These are phyloP conservation scores for Nicotiana tabacum DNA, from an alignment of 257 asterid genomes.

Conservation along the genomic window DNA sequence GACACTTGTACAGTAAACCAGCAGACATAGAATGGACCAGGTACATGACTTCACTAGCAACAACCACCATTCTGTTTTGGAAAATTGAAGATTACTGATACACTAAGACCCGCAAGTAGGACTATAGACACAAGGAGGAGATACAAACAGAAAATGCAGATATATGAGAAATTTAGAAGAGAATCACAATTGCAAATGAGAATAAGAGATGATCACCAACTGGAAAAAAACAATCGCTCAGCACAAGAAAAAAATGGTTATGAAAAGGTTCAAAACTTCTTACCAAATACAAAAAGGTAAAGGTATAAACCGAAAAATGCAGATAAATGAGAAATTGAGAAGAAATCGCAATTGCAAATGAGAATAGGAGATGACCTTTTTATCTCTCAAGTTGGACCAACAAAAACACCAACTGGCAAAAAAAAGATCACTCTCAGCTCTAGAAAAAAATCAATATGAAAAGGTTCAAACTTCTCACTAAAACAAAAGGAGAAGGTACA, in stretches of 20 bases:
- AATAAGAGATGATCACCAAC: background rate
- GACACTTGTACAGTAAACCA: background rate
- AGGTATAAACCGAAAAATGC: background rate
- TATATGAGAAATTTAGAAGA: background rate
- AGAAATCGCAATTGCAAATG: background rate
- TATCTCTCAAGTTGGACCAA: background rate
- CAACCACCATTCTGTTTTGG: background rate
- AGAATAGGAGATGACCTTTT: background rate
- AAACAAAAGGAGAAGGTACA: background rate
- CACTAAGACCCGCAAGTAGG: background rate
- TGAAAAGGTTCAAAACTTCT: background rate
- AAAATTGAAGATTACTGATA: background rate
- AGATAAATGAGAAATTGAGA: background rate
- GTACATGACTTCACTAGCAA: background rate
- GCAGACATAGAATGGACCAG: background rate
- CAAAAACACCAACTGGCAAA: background rate
- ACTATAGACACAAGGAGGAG: background rate
- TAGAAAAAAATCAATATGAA: background rate
- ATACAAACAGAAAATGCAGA: background rate
- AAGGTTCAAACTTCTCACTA: background rate
- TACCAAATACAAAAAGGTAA: background rate
- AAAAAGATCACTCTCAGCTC: background rate
- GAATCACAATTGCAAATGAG: background rate
- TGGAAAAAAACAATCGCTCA: background rate
- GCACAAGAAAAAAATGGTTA: background rate